Evolutionary conservation across 176 grass and related monocot genomes (phyloP), one percentile per base, ranked within the genome.

Genomic region (Oryza glaberrima): DNA sequence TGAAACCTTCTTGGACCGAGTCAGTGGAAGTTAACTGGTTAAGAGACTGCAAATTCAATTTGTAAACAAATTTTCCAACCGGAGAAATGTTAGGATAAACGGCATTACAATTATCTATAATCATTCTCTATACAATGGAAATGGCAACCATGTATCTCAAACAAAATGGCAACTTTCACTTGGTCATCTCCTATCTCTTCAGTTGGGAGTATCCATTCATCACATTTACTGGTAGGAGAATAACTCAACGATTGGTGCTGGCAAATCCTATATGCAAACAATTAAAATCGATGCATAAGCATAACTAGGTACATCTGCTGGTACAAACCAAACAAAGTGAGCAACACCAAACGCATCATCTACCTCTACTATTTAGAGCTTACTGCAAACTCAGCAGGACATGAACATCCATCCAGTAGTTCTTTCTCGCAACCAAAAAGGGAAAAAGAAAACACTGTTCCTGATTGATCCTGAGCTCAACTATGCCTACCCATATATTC

Each of bases 381-480:
- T 63, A 22, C 35, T 73, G 58, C 72, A 90, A 90, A 44, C 84
- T 86, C 84, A 58, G 74, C 14, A 49, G 46, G 63, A 75, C 43
- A 72, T 76, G 40, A 72, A 66, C 78, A 84, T 74, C 20, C 74
- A 71, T 44, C 38, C 83, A 89, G 73, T 49, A 49, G 60, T 74
- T 83, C 74, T 86, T 58, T 86, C 84, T 68, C 47, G 58, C 73
- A 82, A 86, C 35, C 52, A n/a, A 67, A 41, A 13, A 0, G 6
- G 0, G 1, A 5, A 10, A 74, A 45, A 66, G 35, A 34, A 22
- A 17, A 74, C 61, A 61, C 32, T 44, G 56, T 64, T 71, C 56
- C 70, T 89, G 72, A 90, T 79, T 86, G 68, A 90, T 83, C 48
- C 84, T 87, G 89, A 87, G 12, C 70, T 84, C 80, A 79, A 16